phyloP scores from a whole-genome alignment of 2,329 filamentous ascomycete species.

The Apiospora rasikravindrae region DNA sequence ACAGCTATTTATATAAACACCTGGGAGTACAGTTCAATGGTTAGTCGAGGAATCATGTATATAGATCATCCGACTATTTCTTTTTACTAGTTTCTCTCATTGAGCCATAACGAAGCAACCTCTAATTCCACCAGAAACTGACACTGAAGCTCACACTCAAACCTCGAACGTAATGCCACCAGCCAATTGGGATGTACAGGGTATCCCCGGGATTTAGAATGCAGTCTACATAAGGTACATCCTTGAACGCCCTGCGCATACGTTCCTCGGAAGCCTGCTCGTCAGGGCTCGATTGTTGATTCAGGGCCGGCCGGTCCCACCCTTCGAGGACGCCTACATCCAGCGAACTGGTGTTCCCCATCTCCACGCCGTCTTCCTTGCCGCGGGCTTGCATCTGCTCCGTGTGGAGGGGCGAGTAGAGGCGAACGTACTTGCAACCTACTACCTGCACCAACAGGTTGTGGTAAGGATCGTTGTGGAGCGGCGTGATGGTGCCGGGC shows the following conservation, averaged over 20 bases:
- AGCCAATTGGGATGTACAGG: slow-evolving; percentile 88
- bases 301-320: slow-evolving; percentile 49
- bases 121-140: slow-evolving; percentile 92
- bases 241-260: slow-evolving; percentile 50
- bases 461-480: slow-evolving; percentile 94
- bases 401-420: slow-evolving; percentile 75
- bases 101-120: no score
- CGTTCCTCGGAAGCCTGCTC: slow-evolving; percentile 31
- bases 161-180: slow-evolving; percentile 97
- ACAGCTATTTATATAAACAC: neutral
- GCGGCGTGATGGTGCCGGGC: slow-evolving; percentile 82
- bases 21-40: neutral
- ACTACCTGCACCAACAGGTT: slow-evolving; percentile 91
- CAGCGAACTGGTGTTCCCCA: slow-evolving; percentile 86
- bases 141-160: slow-evolving; percentile 90
- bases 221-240: slow-evolving; percentile 74
- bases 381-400: slow-evolving; percentile 64
- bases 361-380: slow-evolving; percentile 75
- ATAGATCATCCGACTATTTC: neutral
- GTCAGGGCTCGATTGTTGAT: slow-evolving; percentile 2
- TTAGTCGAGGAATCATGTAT: neutral
- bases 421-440: slow-evolving; percentile 87
- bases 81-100: neutral
- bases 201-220: slow-evolving; percentile 82
- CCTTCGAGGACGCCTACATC: slow-evolving; percentile 76